Conservation (phyloP, 2,329 filamentous ascomycete genomes). For the Penicillium sp. region DNA sequence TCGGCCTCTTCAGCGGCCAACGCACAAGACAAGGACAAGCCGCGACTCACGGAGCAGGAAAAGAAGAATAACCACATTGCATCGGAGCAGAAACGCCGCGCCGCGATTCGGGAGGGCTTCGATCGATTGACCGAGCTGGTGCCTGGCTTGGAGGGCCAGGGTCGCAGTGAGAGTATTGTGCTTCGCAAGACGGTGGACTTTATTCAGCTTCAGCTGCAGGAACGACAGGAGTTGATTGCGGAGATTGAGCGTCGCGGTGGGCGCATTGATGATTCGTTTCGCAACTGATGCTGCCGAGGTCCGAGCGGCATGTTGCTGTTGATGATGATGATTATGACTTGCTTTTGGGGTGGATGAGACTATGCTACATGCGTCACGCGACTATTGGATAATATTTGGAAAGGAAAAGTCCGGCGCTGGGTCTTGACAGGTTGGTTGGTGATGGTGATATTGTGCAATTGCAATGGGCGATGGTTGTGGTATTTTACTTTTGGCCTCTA, state of each 20-base stretch:
- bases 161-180: slow-evolving; percentile 76
- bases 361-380: too few species aligned
- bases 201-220: slow-evolving; percentile 53
- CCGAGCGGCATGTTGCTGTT: too few species aligned
- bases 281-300: too few species aligned
- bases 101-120: slow-evolving; percentile 73
- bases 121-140: slow-evolving; percentile 72
- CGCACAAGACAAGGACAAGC: slow-evolving; percentile 47
- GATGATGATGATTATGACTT: too few species aligned
- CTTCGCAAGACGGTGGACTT: slow-evolving; percentile 61
- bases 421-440: too few species aligned
- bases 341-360: too few species aligned
- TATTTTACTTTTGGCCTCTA: too few species aligned
- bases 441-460: too few species aligned
- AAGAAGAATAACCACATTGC: slow-evolving; percentile 68
- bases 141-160: slow-evolving; percentile 71
- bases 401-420: too few species aligned
- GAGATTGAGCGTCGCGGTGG: slow-evolving; percentile 54
- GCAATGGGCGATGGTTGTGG: too few species aligned
- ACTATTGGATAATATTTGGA: too few species aligned
- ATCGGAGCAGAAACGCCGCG: slow-evolving; percentile 56
- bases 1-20: too few species aligned
- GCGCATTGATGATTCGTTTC: slow-evolving; percentile 40
- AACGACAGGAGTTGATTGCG: slow-evolving; percentile 51
- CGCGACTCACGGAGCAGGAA: slow-evolving; percentile 59